Conservation (phyloP, 139 green algal species). For the Deuterostichococcus epilithicus region DNA sequence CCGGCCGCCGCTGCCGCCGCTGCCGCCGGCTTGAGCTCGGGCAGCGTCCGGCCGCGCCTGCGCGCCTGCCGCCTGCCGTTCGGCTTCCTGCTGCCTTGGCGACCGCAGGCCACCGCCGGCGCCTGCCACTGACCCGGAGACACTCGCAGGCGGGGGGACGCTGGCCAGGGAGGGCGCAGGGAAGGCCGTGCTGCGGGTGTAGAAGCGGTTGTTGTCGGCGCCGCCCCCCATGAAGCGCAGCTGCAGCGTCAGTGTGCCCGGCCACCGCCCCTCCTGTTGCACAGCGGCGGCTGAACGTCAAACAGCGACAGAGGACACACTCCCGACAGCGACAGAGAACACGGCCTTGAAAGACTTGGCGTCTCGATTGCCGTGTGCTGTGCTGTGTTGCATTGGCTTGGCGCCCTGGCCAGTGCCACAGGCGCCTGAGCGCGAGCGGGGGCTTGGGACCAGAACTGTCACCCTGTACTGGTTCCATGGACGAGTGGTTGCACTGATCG, state of each 20-base stretch:
- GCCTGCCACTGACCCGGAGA: too few relatives aligned
- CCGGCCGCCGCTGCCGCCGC: neutral
- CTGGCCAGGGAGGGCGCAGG: conserved; percentile 2
- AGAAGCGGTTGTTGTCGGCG: conserved; percentile 7
- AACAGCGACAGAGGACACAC: too few relatives aligned
- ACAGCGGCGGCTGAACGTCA: too few relatives aligned
- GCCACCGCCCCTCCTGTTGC: conserved; percentile 9
- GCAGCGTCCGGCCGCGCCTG: neutral
- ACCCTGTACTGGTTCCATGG: too few relatives aligned
- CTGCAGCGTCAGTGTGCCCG: conserved; percentile 22
- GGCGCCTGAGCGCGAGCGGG: too few relatives aligned
- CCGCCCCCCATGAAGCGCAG: conserved; percentile 20
- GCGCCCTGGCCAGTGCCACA: too few relatives aligned
- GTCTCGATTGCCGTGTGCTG: neutral
- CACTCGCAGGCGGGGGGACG: too few relatives aligned
- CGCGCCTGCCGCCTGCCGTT: neutral
- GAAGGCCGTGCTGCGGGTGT: conserved; percentile 14
- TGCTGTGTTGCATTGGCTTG: conserved; percentile 2
- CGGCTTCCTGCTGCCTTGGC: neutral
- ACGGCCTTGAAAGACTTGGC: neutral
- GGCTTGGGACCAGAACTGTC: too few relatives aligned
- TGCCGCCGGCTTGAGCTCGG: neutral
- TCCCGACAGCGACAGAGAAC: too few relatives aligned
- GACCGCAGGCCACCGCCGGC: too few relatives aligned
- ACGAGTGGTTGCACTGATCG: neutral